Conservation (phyloP, 306 rosid genomes). For the Vigna mungo region DNA sequence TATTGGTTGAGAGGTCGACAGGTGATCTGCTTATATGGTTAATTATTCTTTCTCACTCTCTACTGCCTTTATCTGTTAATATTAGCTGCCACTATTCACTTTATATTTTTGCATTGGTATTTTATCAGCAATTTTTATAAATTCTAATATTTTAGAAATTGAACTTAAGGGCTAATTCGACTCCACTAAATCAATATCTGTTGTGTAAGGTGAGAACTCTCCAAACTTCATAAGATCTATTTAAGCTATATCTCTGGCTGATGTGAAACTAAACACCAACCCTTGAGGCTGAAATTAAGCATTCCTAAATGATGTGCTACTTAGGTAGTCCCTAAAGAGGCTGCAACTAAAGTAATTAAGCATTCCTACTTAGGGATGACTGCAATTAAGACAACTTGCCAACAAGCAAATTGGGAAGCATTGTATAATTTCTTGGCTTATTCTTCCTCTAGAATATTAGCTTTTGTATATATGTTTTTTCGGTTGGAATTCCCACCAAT, state of each 20-base stretch:
- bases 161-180: neutral
- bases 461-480: neutral
- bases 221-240: neutral
- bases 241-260: neutral
- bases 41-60: neutral
- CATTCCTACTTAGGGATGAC: too few relatives aligned
- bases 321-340: too few relatives aligned
- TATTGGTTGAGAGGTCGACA: neutral
- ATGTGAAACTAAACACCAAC: neutral
- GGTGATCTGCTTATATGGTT: neutral
- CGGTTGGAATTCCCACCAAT: neutral
- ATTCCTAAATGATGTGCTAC: too few relatives aligned
- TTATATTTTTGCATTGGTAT: slow-evolving; percentile 1
- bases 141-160: too few relatives aligned
- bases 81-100: neutral
- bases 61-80: neutral
- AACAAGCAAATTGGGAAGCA: neutral
- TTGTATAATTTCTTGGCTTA: neutral
- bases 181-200: neutral
- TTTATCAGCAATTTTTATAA: neutral
- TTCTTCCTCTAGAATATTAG: neutral
- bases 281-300: neutral
- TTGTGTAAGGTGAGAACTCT: neutral
- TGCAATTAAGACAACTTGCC: too few relatives aligned
- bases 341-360: too few relatives aligned